phyloP scores from a whole-genome alignment of 768 basidiomycete species.

The Pleurotus platypus region DNA sequence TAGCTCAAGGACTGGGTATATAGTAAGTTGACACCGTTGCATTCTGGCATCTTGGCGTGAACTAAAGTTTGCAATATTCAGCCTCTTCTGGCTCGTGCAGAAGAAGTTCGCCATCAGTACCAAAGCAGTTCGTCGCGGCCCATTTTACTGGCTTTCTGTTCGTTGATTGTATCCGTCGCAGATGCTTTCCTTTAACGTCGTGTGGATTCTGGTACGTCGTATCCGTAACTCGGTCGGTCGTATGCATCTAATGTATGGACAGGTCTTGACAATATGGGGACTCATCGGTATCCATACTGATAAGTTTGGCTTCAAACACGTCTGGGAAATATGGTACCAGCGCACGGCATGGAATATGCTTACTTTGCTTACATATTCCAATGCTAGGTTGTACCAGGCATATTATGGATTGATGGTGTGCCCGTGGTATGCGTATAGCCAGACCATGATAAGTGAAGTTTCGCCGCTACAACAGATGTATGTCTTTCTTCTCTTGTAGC shows the following conservation, averaged over 20 bases:
- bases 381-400: conserved; percentile 58
- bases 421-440: conserved; percentile 80
- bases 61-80: conserved; percentile 17
- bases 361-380: background rate
- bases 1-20: conserved; percentile 62
- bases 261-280: conserved; percentile 72
- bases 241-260: background rate
- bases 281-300: conserved; percentile 72
- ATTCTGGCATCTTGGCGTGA: background rate
- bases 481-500: conserved; percentile 10
- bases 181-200: conserved; percentile 71
- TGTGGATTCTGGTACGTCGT: conserved; percentile 59
- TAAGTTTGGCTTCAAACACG: conserved; percentile 78
- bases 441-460: conserved; percentile 82
- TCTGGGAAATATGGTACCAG: conserved; percentile 73
- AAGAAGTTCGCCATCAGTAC: conserved; percentile 61
- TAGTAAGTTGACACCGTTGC: conserved; percentile 41
- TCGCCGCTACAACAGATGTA: conserved; percentile 71
- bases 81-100: conserved; percentile 68
- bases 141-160: background rate
- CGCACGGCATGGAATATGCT: background rate
- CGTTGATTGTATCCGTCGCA: conserved; percentile 18
- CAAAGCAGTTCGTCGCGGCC: conserved; percentile 42
- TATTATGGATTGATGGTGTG: conserved; percentile 73
- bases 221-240: background rate